phyloP scores from a whole-genome alignment of 2,329 filamentous ascomycete genomes.

The Malbranchea zuffiana region DNA sequence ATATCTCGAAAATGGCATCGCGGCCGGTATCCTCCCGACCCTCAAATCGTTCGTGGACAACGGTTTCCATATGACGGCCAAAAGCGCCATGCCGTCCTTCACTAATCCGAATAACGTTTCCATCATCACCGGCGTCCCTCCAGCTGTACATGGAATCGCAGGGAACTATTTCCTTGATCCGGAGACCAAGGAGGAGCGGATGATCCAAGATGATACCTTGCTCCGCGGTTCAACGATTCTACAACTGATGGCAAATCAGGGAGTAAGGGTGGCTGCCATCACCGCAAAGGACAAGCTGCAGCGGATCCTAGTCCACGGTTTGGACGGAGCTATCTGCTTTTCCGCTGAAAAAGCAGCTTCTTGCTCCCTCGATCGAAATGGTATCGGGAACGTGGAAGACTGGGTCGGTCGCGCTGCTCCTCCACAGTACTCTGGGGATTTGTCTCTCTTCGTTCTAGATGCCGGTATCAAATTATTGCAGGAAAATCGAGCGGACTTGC shows the following conservation, averaged over 20 bases:
- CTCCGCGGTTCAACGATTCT: slow-evolving; percentile 35
- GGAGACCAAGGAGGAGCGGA: slow-evolving; percentile 30
- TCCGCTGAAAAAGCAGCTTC: slow-evolving; percentile 27
- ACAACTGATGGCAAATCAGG: slow-evolving; percentile 29
- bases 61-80: slow-evolving; percentile 33
- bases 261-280: slow-evolving; percentile 34
- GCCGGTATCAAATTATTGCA: slow-evolving; percentile 34
- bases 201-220: slow-evolving; percentile 34
- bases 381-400: slow-evolving; percentile 26
- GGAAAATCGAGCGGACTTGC: slow-evolving; percentile 30
- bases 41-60: slow-evolving; percentile 22
- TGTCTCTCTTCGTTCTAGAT: slow-evolving; percentile 37
- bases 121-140: slow-evolving; percentile 36
- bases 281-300: slow-evolving; percentile 39
- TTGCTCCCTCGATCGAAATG: slow-evolving; percentile 26
- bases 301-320: slow-evolving; percentile 31
- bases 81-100: slow-evolving; percentile 35
- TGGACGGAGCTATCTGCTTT: slow-evolving; percentile 31
- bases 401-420: slow-evolving; percentile 31
- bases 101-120: slow-evolving; percentile 39
- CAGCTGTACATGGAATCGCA: slow-evolving; percentile 33
- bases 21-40: slow-evolving; percentile 27
- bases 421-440: slow-evolving; percentile 35
- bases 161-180: slow-evolving; percentile 38
- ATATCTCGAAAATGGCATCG: slow-evolving; percentile 29